Evolutionary conservation across 768 basidiomycete genomes (phyloP).

Genomic region (Boletus pseudopeckii): DNA sequence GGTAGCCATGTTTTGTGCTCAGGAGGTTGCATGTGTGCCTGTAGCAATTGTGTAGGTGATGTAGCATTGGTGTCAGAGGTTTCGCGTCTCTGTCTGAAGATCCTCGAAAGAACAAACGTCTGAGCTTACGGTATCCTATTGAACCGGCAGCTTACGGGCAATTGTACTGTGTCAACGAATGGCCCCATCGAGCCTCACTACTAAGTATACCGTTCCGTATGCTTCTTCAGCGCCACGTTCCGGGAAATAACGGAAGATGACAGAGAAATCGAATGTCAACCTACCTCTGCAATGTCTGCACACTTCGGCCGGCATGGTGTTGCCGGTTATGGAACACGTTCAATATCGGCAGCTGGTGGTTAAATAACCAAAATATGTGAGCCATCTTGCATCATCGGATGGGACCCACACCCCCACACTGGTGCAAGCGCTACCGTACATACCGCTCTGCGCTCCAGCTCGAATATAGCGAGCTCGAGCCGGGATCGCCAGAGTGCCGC

Average conservation of each 20-base stretch:
- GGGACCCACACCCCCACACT: not conserved
- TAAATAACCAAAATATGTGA: not conserved
- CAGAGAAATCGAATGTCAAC: not conserved
- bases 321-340: constrained; percentile 14
- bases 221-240: not conserved
- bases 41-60: not conserved
- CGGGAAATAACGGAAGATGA: not conserved
- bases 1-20: not conserved
- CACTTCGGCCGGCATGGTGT: not conserved
- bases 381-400: not conserved
- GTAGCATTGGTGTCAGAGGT: not conserved
- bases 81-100: not conserved
- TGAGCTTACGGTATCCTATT: not conserved
- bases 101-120: not conserved
- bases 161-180: not conserved
- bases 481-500: constrained; percentile 16
- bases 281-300: constrained; percentile 5
- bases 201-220: not conserved
- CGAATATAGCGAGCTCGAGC: constrained; percentile 19
- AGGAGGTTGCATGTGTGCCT: not conserved
- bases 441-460: constrained; percentile 23
- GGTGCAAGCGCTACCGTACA: not conserved
- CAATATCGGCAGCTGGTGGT: constrained; percentile 18
- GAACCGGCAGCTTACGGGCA: not conserved
- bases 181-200: not conserved